Percentiles rank a stretch among this genome's conserved stretches.
Conservation (phyloP, 495 filamentous ascomycete species). For the Penicillium samsonianum region DNA sequence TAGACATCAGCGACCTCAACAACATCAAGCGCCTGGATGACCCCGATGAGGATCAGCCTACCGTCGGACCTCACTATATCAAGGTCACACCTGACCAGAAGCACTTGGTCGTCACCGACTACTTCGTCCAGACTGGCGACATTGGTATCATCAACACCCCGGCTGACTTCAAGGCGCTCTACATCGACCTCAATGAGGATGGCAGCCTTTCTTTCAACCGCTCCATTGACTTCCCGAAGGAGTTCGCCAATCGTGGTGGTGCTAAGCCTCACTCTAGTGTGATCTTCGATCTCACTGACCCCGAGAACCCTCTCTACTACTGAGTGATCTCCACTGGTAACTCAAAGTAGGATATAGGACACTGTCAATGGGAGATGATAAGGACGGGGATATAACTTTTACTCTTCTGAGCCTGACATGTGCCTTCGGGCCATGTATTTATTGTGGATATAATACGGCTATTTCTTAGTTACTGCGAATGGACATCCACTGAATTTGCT, state of each 20-base stretch:
- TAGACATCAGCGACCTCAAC: slow-evolving; percentile 62
- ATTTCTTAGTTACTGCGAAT: not conserved
- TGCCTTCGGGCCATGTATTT: not conserved
- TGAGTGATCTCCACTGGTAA: slow-evolving; percentile 11
- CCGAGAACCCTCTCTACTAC: slow-evolving; percentile 44
- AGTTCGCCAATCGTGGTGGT: slow-evolving; percentile 56
- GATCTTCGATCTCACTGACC: slow-evolving; percentile 60
- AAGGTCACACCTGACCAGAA: slow-evolving; percentile 66
- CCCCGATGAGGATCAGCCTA: slow-evolving; percentile 58
- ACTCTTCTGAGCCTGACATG: slow-evolving; percentile 2
- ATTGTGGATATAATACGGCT: slow-evolving; percentile 1
- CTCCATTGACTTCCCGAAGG: slow-evolving; percentile 55
- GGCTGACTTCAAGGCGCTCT: slow-evolving; percentile 62
- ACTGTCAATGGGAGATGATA: not conserved
- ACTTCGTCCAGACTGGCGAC: slow-evolving; percentile 65
- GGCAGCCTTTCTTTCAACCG: slow-evolving; percentile 59
- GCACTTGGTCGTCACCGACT: slow-evolving; percentile 63
- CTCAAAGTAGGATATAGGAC: not conserved
- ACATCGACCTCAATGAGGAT: slow-evolving; percentile 58
- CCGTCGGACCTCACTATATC: slow-evolving; percentile 63
- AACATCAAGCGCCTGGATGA: slow-evolving; percentile 62
- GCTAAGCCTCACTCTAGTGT: slow-evolving; percentile 61
- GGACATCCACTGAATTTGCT: not conserved
- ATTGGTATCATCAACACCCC: slow-evolving; percentile 64
- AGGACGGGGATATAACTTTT: slow-evolving; percentile 1